Conservation (phyloP, 1,139 yeast genomes). For the Diutina scorzettiae region DNA sequence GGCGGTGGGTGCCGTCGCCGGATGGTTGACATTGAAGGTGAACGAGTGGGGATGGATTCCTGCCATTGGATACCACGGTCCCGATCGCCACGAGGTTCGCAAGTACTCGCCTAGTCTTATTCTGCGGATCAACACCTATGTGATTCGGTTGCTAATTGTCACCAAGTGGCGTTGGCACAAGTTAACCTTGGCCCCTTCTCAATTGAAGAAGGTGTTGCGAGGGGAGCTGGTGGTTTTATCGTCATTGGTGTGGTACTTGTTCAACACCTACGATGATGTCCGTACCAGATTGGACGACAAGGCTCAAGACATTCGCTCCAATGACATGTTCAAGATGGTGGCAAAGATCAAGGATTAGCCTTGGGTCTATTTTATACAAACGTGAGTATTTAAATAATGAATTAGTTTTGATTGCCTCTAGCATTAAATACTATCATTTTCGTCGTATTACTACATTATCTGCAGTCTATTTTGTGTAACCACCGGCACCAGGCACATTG, state of each 20-base stretch:
- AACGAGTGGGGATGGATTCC: background rate
- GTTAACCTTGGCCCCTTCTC: background rate
- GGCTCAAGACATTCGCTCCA: constrained; percentile 3
- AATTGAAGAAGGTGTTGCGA: background rate
- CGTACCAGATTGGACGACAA: background rate
- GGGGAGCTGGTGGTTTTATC: constrained; percentile 2
- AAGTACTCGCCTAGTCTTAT: background rate
- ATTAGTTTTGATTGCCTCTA: too few relatives aligned
- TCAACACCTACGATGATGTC: constrained; percentile 1
- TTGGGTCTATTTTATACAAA: background rate
- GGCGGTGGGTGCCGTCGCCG: background rate
- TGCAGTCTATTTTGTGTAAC: constrained; percentile 12
- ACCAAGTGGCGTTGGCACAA: constrained; percentile 2
- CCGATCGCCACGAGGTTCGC: background rate
- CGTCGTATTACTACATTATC: too few relatives aligned
- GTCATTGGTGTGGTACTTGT: constrained; percentile 1
- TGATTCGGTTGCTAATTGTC: background rate
- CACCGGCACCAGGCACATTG: constrained; percentile 20
- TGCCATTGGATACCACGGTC: constrained; percentile 1
- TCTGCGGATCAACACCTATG: background rate
- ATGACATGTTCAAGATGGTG: constrained; percentile 4
- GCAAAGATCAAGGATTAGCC: background rate
- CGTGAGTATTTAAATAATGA: too few relatives aligned
- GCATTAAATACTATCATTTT: too few relatives aligned
- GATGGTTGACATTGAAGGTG: background rate